phyloP scores from a whole-genome alignment of 2,329 filamentous ascomycete genomes.

The Ophiostoma piceae region DNA sequence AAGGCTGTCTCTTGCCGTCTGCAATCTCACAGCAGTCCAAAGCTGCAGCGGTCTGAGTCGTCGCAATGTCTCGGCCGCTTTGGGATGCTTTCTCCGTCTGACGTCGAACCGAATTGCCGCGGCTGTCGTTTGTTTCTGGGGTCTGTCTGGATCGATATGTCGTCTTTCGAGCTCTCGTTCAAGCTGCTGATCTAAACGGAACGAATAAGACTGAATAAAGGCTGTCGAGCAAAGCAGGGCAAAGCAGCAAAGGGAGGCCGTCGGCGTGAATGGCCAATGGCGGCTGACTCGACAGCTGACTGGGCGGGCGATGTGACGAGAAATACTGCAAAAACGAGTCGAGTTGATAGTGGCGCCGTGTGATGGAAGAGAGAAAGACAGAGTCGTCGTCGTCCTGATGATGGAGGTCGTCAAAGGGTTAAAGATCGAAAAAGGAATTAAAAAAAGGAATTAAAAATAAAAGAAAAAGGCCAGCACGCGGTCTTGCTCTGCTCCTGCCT shows the following conservation, averaged over 20 bases:
- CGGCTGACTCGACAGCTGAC: conserved; percentile 4
- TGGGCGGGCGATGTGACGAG: neutral
- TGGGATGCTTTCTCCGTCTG: neutral
- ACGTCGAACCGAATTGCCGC: neutral
- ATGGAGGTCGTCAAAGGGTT: conserved; percentile 14
- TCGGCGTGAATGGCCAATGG: conserved; percentile 1
- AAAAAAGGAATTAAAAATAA: neutral
- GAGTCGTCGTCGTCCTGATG: neutral
- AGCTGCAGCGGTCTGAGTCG: neutral
- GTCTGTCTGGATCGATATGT: neutral
- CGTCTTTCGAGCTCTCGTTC: neutral
- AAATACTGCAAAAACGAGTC: neutral
- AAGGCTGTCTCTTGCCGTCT: neutral
- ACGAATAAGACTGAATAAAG: neutral
- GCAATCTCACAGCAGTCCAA: neutral
- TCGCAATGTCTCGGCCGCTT: conserved; percentile 10
- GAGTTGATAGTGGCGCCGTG: neutral
- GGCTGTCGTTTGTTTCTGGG: neutral
- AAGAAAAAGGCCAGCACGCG: neutral
- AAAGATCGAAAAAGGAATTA: neutral
- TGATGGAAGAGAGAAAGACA: neutral
- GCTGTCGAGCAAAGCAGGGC: neutral
- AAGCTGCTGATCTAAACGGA: neutral
- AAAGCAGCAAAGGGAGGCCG: neutral
- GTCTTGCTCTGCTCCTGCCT: neutral